Percentiles rank a stretch among this genome's conserved stretches.
Conservation (phyloP, 805 yeast species). For the Saccharomycopsis vini region DNA sequence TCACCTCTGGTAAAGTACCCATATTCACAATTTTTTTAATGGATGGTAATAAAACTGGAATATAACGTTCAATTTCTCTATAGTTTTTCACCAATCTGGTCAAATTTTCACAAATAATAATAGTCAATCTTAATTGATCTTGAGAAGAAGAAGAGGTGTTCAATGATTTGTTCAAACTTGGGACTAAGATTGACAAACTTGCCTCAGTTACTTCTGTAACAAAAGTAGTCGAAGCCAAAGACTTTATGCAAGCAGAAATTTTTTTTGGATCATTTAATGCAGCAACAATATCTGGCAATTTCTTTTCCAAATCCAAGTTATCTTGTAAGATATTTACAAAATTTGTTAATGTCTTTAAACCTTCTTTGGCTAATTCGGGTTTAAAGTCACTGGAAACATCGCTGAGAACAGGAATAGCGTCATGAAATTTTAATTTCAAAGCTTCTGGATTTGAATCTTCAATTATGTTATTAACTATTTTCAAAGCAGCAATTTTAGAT, state of each 20-base stretch:
- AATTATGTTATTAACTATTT: constrained; percentile 60
- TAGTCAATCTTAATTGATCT: constrained; percentile 94
- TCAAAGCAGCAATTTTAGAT: constrained; percentile 73
- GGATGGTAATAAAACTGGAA: constrained; percentile 87
- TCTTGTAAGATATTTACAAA: constrained; percentile 72
- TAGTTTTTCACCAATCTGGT: constrained; percentile 92
- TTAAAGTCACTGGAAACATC: constrained; percentile 92
- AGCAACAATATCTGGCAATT: constrained; percentile 74
- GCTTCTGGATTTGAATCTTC: constrained; percentile 80
- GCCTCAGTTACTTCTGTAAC: constrained; percentile 99
- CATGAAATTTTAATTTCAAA: constrained; percentile 70
- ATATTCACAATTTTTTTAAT: constrained; percentile 78
- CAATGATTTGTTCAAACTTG: constrained; percentile 83
- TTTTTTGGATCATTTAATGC: constrained; percentile 86
- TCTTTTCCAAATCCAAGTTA: constrained; percentile 83
- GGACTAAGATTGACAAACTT: constrained; percentile 80
- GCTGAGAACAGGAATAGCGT: constrained; percentile 74
- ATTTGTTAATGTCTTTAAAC: constrained; percentile 56
- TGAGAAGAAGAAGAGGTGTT: constrained; percentile 84
- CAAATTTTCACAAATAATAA: constrained; percentile 89
- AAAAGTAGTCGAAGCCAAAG: constrained; percentile 87
- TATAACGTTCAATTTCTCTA: constrained; percentile 78
- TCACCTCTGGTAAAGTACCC: constrained; percentile 93
- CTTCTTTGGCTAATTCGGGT: constrained; percentile 88
- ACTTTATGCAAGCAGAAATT: constrained; percentile 82